A percentile compares a stretch with the other conserved stretches of the same genome.
Conservation (phyloP, 129 eudicot genomes). For the Pulicaria dysenterica region DNA sequence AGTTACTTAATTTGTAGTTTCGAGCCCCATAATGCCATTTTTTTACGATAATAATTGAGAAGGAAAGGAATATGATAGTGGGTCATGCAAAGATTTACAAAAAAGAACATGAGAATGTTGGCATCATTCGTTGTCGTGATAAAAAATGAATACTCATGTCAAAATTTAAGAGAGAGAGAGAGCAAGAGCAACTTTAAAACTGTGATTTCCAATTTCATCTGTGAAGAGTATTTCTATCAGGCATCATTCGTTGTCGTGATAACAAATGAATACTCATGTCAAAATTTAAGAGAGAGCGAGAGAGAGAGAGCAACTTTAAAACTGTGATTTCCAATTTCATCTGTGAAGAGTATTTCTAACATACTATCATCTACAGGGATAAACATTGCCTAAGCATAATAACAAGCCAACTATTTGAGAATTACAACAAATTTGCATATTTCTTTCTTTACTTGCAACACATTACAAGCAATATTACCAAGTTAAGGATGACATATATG, state of each 20-base stretch:
- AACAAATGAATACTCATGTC: background rate
- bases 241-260: no score
- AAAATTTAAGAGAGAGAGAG: no score
- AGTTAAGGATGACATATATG: background rate
- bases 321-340: background rate
- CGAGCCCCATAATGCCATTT: background rate
- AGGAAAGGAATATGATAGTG: background rate
- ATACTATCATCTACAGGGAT: background rate
- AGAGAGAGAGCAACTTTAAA: background rate
- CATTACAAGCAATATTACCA: background rate
- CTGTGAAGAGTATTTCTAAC: background rate
- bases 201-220: conserved; percentile 10
- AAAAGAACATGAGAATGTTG: background rate
- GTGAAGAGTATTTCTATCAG: background rate
- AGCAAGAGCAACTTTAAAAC: conserved; percentile 9
- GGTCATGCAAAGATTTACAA: background rate
- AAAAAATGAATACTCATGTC: background rate
- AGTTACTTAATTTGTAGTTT: conserved; percentile 5
- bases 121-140: conserved; percentile 13
- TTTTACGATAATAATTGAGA: background rate
- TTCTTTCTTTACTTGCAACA: conserved; percentile 15
- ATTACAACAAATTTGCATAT: background rate
- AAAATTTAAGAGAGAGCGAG: background rate
- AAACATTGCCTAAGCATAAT: background rate
- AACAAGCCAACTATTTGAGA: conserved; percentile 3